Conservation (phyloP, 2,329 filamentous ascomycete genomes). For the Grosmannia serpens region DNA sequence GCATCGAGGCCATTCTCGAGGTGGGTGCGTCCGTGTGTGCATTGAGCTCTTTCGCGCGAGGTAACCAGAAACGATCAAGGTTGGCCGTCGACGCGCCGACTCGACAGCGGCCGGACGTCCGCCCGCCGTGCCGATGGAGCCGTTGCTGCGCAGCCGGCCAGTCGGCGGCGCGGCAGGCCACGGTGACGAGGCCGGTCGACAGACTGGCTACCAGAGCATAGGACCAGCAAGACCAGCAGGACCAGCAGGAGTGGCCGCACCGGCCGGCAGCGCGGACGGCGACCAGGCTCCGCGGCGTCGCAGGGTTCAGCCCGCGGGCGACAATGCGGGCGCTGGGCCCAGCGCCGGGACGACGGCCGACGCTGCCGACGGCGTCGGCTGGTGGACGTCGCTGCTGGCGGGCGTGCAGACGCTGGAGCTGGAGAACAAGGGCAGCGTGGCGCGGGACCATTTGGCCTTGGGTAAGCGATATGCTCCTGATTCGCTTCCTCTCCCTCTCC, state of each 20-base stretch:
- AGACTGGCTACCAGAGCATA: background rate
- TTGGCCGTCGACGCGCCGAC: background rate
- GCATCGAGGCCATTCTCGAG: slow-evolving; percentile 22
- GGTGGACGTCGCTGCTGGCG: slow-evolving; percentile 35
- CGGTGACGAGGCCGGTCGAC: too few species aligned
- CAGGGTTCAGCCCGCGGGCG: background rate
- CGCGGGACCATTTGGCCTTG: slow-evolving; percentile 68
- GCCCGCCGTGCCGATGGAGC: background rate
- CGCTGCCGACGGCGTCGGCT: background rate
- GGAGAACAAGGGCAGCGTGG: slow-evolving; percentile 78
- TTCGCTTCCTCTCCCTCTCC: background rate
- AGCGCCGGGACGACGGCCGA: slow-evolving; percentile 5
- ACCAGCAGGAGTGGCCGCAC: too few species aligned
- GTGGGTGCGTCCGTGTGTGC: too few species aligned
- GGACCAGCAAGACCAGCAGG: too few species aligned
- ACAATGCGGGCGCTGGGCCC: too few species aligned
- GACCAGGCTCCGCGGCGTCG: background rate
- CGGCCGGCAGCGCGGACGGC: background rate
- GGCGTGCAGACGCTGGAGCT: slow-evolving; percentile 56
- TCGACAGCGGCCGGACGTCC: background rate
- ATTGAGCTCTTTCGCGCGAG: too few species aligned
- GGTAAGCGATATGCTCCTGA: slow-evolving; percentile 32
- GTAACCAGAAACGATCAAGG: too few species aligned
- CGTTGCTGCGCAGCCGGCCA: background rate
- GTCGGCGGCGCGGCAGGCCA: background rate